phyloP scores from a whole-genome alignment of 2,329 filamentous ascomycete genomes.

The Cordyceps cicadae region DNA sequence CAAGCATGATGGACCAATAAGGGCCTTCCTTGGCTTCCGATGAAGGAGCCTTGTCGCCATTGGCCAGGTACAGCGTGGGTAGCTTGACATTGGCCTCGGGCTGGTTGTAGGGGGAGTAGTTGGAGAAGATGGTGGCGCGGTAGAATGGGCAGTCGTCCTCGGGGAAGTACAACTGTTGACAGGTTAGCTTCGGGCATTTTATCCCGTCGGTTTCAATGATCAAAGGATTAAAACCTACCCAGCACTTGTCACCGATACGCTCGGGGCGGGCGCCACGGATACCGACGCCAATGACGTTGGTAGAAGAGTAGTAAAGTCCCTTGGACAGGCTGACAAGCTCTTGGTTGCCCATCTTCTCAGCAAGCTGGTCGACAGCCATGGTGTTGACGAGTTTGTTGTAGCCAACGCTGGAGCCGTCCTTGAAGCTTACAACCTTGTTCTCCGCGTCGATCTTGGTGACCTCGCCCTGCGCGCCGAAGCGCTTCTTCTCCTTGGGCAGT shows the following conservation, averaged over 20 bases:
- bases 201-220: neutral
- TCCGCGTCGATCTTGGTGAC: constrained; percentile 83
- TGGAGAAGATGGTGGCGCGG: constrained; percentile 99
- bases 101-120: constrained; percentile 99
- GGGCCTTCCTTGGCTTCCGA: constrained; percentile 73
- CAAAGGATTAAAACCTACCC: constrained; percentile 46
- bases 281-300: constrained; percentile 94
- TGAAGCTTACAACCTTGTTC: constrained; percentile 72
- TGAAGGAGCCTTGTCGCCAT: constrained; percentile 72
- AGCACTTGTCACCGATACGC: constrained; percentile 98
- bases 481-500: constrained; percentile 81
- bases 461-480: constrained; percentile 75
- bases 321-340: constrained; percentile 78
- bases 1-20: constrained; percentile 99
- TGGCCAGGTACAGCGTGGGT: constrained; percentile 73
- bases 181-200: constrained; percentile 21
- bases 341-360: constrained; percentile 78
- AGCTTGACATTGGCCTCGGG: constrained; percentile 75
- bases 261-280: constrained; percentile 85
- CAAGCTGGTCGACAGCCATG: constrained; percentile 88
- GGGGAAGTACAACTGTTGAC: constrained; percentile 78
- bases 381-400: constrained; percentile 90
- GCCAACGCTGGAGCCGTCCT: constrained; percentile 77
- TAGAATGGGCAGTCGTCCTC: constrained; percentile 99
- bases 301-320: constrained; percentile 91